Evolutionary conservation across 495 filamentous ascomycete genomes (phyloP).

Genomic region (Trichoderma asperelloides): DNA sequence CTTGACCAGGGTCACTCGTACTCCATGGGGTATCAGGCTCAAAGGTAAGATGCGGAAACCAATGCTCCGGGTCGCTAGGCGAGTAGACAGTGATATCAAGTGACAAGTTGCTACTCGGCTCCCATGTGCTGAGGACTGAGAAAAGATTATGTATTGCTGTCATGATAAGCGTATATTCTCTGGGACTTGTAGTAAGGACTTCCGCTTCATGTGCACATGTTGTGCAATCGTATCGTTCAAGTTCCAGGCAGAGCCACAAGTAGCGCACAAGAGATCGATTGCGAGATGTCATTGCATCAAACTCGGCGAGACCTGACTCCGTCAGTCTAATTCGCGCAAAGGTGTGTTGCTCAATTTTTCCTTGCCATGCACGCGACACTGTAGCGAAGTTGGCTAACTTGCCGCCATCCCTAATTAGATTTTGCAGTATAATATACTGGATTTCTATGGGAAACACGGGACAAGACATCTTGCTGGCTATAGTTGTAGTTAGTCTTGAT

Average conservation of each 20-base stretch:
- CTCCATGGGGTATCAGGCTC: background rate
- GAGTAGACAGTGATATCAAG: background rate
- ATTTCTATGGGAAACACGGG: background rate
- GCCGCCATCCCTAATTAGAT: background rate
- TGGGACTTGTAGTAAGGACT: too few species aligned
- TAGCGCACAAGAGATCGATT: constrained; percentile 27
- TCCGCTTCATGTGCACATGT: too few species aligned
- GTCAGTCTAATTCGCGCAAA: constrained; percentile 32
- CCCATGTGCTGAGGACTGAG: background rate
- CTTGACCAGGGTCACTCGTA: background rate
- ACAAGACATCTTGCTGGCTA: too few species aligned
- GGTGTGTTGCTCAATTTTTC: constrained; percentile 26
- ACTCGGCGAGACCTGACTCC: constrained; percentile 22
- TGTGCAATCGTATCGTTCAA: constrained; percentile 23
- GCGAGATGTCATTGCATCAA: constrained; percentile 26
- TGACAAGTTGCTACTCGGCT: background rate
- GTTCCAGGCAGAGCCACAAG: constrained; percentile 32
- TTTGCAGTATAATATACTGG: background rate
- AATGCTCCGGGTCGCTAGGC: background rate
- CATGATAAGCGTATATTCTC: background rate
- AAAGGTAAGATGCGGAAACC: background rate
- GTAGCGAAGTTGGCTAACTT: constrained; percentile 24
- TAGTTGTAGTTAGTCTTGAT: too few species aligned
- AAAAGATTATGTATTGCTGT: background rate
- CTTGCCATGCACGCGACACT: constrained; percentile 32